Base-by-base conservation (phyloP, 2,329 filamentous ascomycete genomes). In the Venturia effusa region DNA sequence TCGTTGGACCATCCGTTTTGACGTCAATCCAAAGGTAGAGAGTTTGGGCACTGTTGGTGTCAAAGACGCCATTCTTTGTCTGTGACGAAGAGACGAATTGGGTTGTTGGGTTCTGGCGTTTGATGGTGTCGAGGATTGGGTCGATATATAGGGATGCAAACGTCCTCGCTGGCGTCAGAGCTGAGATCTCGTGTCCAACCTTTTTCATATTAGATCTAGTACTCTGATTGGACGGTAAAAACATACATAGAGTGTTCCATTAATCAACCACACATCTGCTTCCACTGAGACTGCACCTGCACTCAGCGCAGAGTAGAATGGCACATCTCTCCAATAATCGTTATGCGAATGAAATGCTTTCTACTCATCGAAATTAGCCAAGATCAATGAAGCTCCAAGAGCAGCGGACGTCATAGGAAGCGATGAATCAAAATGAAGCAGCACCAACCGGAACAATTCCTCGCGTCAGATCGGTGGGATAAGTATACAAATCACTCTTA, bases 1-100 rank as follows among this genome's bases (percentile, higher is more conserved):
- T 85, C 39, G 76, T 76, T 0, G 73, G 68, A 6, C 83, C 83
- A 41, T 79, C 74, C 0, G 84, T 87, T 72, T 88, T 88, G 65
- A 86, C 69, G 69, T 88, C 85, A 65, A 88, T 81, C 72, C 85
- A 86, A 59, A 88, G 77, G 74, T 86, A 86, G 6, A 88, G 76
- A 0, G 84, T 87, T 71, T 87, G 84, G 6, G 71, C 76, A 1
- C 74, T 70, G 40, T 70, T 69, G 0, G 83, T 83, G 71, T 88
- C 85, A 69, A 80, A 88, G 17, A 88, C 82, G 40, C 85, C 85
- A 69, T 86, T 84, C 54, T 78, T 77, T 4, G 82, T 83, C 7
- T 75, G 72, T 0, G 71, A 69, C 2, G 72, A 72, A 0, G 71
- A 68, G 3, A 81, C 70, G 70, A 84, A 87, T 0, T 71, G 73